phyloP scores from a whole-genome alignment of 2,329 filamentous ascomycete species.

The Nemania abortiva region DNA sequence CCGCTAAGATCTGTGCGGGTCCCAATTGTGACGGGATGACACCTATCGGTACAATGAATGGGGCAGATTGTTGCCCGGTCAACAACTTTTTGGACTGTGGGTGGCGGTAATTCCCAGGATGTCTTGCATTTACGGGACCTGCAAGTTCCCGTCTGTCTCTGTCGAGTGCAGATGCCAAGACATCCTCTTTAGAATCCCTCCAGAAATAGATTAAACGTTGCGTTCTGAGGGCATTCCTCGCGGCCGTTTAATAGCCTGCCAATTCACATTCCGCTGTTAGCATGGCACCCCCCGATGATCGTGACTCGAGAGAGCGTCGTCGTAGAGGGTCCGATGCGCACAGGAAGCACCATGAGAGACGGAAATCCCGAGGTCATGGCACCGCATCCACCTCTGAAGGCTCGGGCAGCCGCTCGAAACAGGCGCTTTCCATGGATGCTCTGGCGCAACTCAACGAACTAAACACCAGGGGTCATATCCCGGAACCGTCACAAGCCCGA shows the following conservation, averaged over 20 bases:
- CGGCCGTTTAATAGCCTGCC: constrained; percentile 18
- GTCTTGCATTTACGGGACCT: constrained; percentile 31
- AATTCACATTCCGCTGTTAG: constrained; percentile 26
- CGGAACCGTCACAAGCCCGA: constrained; percentile 54
- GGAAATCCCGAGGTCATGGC: constrained; percentile 51
- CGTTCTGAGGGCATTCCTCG: constrained; percentile 13
- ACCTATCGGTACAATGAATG: constrained; percentile 18
- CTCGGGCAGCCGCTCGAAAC: constrained; percentile 46
- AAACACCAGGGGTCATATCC: constrained; percentile 60
- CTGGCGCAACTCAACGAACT: constrained; percentile 74
- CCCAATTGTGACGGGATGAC: constrained; percentile 6
- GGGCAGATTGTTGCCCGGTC: constrained; percentile 57
- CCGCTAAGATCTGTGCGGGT: constrained; percentile 37
- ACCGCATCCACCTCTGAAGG: constrained; percentile 53
- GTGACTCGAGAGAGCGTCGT: constrained; percentile 43
- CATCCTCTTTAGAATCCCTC: constrained; percentile 45
- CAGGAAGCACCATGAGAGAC: constrained; percentile 54
- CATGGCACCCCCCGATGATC: constrained; percentile 52
- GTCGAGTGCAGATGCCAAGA: constrained; percentile 36
- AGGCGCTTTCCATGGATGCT: constrained; percentile 63
- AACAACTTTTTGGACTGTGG: constrained; percentile 50
- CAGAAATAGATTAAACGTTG: constrained; percentile 42
- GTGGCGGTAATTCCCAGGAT: constrained; percentile 30
- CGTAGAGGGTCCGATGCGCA: constrained; percentile 47
- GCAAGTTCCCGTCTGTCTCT: constrained; percentile 28